These are phyloP conservation scores for Yarrowia sp. DNA, from an alignment of 805 yeast genomes.

Conservation along the genomic window DNA sequence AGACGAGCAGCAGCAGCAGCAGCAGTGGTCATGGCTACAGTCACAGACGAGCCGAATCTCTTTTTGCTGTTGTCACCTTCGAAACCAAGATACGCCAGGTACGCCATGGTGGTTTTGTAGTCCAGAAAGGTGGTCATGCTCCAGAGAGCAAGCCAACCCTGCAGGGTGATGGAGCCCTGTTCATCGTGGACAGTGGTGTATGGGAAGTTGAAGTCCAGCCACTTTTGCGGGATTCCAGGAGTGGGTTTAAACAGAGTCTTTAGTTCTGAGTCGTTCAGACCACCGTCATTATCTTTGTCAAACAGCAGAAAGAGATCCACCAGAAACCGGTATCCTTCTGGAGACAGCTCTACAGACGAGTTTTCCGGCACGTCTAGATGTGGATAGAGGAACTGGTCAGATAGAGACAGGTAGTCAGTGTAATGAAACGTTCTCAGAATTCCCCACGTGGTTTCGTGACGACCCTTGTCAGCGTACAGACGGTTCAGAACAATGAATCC, in stretches of 20 bases:
- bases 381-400: constrained; percentile 77
- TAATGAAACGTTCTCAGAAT: constrained; percentile 83
- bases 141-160: constrained; percentile 99
- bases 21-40: background rate
- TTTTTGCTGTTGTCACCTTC: constrained; percentile 41
- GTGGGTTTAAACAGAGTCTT: constrained; percentile 74
- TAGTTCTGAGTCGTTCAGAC: constrained; percentile 72
- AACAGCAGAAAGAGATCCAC: constrained; percentile 85
- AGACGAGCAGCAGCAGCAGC: constrained; percentile 19
- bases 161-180: constrained; percentile 82
- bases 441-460: constrained; percentile 98
- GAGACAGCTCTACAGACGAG: constrained; percentile 86
- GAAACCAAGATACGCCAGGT: constrained; percentile 85
- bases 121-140: constrained; percentile 90
- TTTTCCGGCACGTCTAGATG: constrained; percentile 66
- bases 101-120: constrained; percentile 77
- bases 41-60: background rate
- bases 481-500: constrained; percentile 79
- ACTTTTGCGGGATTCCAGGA: constrained; percentile 84
- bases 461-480: constrained; percentile 81
- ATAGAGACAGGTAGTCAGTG: constrained; percentile 84
- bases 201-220: constrained; percentile 87
- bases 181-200: constrained; percentile 84
- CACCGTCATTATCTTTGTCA: constrained; percentile 97
- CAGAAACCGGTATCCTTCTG: constrained; percentile 84